Evolutionary conservation across 2,329 filamentous ascomycete species (phyloP).

Genomic region (Fusarium sp.): DNA sequence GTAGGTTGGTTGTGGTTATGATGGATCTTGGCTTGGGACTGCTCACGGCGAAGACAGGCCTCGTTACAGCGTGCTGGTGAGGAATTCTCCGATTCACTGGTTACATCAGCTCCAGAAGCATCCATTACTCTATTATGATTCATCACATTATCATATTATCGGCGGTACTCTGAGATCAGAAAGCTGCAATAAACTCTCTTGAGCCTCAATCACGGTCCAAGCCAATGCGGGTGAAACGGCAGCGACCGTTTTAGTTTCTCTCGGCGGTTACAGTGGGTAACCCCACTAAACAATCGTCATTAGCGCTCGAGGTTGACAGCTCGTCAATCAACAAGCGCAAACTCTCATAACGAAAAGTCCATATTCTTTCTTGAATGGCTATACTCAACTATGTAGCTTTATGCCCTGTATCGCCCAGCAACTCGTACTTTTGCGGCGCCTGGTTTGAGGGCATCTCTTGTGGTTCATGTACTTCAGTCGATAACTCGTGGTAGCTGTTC

Average conservation of each 20-base stretch:
- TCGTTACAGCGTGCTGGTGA: too few relatives aligned
- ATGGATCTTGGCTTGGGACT: not conserved
- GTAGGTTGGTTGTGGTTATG: not conserved
- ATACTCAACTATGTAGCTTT: not conserved
- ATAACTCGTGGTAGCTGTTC: slow-evolving; percentile 16
- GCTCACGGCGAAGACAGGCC: too few relatives aligned
- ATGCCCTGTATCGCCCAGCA: slow-evolving; percentile 18
- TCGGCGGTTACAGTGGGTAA: not conserved
- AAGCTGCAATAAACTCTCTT: not conserved
- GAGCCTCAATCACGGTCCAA: not conserved
- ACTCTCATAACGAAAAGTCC: not conserved
- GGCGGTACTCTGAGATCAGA: too few relatives aligned
- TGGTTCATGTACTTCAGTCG: not conserved
- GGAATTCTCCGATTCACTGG: too few relatives aligned
- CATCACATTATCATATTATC: too few relatives aligned
- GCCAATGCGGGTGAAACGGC: not conserved
- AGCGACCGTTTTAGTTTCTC: not conserved
- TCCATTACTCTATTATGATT: too few relatives aligned
- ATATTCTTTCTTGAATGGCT: not conserved
- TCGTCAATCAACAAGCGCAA: not conserved
- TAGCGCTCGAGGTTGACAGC: not conserved
- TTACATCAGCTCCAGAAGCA: too few relatives aligned
- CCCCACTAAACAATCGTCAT: not conserved
- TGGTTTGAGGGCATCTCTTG: slow-evolving; percentile 11
- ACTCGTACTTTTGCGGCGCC: slow-evolving; percentile 5